A percentile compares a stretch with the other conserved stretches of the same genome.
Conservation (phyloP, 257 asterid species). For the Prunella vulgaris region DNA sequence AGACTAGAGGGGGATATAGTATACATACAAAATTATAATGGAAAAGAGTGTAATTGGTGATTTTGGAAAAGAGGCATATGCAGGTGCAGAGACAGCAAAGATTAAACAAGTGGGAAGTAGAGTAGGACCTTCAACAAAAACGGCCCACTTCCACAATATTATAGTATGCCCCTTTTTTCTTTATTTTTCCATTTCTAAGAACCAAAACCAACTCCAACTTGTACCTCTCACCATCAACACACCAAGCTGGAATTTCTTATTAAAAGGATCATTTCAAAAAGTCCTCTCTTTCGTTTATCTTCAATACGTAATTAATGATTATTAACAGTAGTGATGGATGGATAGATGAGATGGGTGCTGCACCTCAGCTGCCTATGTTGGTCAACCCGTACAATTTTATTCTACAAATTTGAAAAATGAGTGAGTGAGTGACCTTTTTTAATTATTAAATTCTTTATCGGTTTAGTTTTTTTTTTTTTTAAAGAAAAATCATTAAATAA, state of each 20-base stretch:
- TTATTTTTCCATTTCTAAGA: background rate
- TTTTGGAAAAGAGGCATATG: constrained; percentile 29
- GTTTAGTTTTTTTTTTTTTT: no score
- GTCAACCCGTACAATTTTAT: background rate
- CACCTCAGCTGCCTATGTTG: background rate
- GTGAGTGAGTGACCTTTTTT: background rate
- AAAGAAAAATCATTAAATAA: no score
- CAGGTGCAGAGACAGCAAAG: constrained; percentile 39
- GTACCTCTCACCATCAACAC: constrained; percentile 23
- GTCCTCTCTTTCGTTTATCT: background rate
- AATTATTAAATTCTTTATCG: no score
- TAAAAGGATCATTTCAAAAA: background rate
- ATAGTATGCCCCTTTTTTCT: background rate
- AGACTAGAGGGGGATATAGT: background rate
- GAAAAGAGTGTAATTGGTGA: constrained; percentile 35
- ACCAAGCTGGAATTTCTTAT: background rate
- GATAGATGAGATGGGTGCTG: background rate
- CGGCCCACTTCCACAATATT: constrained; percentile 43
- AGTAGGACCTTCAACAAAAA: constrained; percentile 41
- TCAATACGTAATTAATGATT: background rate
- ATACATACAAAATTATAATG: background rate
- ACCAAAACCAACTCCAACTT: constrained; percentile 29
- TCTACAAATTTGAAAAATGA: background rate
- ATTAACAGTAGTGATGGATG: background rate
- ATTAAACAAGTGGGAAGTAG: constrained; percentile 57